Conservation (phyloP, 2,329 filamentous ascomycete genomes). For the Penicillium psychrosexuale region DNA sequence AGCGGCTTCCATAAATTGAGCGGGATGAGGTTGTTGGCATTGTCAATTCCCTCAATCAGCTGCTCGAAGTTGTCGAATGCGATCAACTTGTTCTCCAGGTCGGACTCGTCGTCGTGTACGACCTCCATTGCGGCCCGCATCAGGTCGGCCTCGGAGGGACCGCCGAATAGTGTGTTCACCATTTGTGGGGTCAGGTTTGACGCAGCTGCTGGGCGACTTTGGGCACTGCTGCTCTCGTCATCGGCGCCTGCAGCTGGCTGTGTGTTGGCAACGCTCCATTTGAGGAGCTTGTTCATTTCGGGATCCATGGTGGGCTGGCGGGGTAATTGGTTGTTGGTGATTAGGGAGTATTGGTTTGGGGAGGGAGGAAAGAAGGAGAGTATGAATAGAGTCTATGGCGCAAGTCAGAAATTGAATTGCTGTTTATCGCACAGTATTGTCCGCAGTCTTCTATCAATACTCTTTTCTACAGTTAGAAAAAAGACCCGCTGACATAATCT, state of each 20-base stretch:
- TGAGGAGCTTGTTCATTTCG: constrained; percentile 71
- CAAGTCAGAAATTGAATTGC: background rate
- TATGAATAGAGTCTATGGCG: background rate
- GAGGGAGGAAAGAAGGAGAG: background rate
- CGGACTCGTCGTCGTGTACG: constrained; percentile 64
- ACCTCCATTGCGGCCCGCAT: constrained; percentile 83
- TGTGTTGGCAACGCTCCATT: constrained; percentile 71
- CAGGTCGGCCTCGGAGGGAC: constrained; percentile 82
- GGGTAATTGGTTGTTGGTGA: constrained; percentile 5
- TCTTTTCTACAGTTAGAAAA: constrained; percentile 5
- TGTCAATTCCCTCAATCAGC: constrained; percentile 87
- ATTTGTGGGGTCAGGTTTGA: constrained; percentile 63
- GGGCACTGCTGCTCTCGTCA: constrained; percentile 35
- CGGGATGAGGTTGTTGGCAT: constrained; percentile 86
- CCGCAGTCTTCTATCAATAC: background rate
- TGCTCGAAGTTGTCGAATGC: constrained; percentile 96
- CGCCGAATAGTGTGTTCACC: constrained; percentile 73
- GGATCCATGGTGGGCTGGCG: constrained; percentile 51
- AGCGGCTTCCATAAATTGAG: constrained; percentile 80
- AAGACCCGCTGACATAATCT: constrained; percentile 18
- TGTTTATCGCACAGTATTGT: background rate
- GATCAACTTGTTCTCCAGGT: constrained; percentile 71
- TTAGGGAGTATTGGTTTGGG: background rate
- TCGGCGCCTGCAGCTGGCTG: constrained; percentile 23
- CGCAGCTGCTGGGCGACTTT: constrained; percentile 28